These are phyloP conservation scores for Alternaria atra DNA, from an alignment of 2,329 filamentous ascomycete genomes.

Conservation along the genomic window DNA sequence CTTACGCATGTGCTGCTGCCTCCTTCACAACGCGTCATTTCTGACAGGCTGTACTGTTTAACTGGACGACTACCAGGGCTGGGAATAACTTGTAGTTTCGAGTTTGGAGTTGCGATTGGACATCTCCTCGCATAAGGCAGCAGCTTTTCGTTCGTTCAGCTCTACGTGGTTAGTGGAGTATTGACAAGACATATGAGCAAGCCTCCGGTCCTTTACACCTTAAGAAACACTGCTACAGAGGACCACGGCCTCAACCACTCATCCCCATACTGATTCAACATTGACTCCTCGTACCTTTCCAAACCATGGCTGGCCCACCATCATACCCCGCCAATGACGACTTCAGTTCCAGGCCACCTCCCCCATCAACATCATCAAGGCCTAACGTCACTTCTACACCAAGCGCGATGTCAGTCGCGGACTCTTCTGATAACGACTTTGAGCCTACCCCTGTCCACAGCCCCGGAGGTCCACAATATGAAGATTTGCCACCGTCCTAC, in stretches of 20 bases:
- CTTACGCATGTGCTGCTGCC: conserved; percentile 1
- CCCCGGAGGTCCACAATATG: conserved; percentile 45
- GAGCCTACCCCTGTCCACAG: conserved; percentile 44
- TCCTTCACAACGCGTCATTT: not conserved
- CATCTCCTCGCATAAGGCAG: conserved; percentile 18
- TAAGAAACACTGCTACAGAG: not conserved
- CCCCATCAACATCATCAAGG: conserved; percentile 27
- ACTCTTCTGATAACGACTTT: conserved; percentile 45
- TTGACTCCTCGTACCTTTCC: not conserved
- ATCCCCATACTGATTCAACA: not conserved
- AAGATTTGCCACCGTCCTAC: conserved; percentile 50
- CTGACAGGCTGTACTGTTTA: conserved; percentile 1
- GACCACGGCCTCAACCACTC: not conserved
- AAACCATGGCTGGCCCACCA: conserved; percentile 34
- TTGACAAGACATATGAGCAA: conserved; percentile 6
- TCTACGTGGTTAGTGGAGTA: conserved; percentile 7
- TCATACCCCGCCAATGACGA: conserved; percentile 20
- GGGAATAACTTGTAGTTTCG: conserved; percentile 8
- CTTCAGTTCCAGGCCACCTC: conserved; percentile 17
- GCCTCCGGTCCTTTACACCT: not conserved
- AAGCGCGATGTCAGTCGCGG: conserved; percentile 40
- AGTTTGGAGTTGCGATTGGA: conserved; percentile 18
- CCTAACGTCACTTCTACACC: conserved; percentile 36
- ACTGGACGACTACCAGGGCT: not conserved
- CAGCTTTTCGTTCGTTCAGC: conserved; percentile 11